Conservation (phyloP, 345 rosid species). For the Eucalyptus fibrosa region DNA sequence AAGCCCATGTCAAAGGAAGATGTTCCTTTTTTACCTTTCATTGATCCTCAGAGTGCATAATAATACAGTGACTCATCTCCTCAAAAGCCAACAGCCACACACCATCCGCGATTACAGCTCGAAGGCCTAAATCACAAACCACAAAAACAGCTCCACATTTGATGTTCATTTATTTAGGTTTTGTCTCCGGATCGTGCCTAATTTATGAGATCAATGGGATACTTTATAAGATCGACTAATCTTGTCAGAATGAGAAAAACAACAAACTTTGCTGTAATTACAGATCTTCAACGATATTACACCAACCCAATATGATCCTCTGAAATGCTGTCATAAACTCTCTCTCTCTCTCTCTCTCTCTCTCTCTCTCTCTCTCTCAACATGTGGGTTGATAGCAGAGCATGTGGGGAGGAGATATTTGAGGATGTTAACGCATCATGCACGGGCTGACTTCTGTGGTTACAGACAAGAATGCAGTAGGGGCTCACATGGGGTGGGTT, state of each 20-base stretch:
- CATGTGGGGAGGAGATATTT: conserved; percentile 16
- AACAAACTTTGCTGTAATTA: background rate
- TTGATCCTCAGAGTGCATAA: background rate
- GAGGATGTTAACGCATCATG: background rate
- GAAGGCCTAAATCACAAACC: background rate
- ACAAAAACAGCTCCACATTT: background rate
- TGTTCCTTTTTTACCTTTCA: background rate
- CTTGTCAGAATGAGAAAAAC: background rate
- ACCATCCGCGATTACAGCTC: background rate
- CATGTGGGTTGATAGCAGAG: background rate
- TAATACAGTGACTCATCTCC: background rate
- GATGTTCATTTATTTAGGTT: background rate
- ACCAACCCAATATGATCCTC: background rate
- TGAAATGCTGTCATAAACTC: background rate
- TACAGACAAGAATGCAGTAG: background rate
- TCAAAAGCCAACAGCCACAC: background rate
- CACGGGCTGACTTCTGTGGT: background rate
- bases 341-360: background rate
- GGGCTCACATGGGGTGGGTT: conserved; percentile 6
- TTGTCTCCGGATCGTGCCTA: background rate
- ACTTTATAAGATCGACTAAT: background rate
- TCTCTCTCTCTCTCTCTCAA: background rate
- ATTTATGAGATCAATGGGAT: background rate
- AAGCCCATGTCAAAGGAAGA: background rate
- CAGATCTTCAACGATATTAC: background rate